Base-by-base conservation (phyloP, 2,329 filamentous ascomycete species). In the Exophiala xenobiotica region DNA sequence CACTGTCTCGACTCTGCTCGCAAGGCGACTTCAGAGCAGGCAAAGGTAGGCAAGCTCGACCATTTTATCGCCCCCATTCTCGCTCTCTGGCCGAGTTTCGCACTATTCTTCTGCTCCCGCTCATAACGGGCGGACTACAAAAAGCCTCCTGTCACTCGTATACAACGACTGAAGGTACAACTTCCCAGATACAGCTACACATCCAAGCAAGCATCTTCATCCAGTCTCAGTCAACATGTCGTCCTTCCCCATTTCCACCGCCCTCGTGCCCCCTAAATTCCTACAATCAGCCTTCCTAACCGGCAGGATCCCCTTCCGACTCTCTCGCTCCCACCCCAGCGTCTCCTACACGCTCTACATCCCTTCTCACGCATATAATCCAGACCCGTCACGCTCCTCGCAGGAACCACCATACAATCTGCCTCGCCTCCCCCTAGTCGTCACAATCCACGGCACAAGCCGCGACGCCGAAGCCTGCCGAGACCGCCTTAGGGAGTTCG, bases 361-460 rank as follows among this genome's bases (percentile, higher is more conserved):
- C 9, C 47, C 47, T 8, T 20, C 39, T 1, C 19, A 26, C 18
- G 38, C 41, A n/a, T 49, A 49, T 11, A 49, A 49, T 19, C 29
- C 47, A 7, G n/a, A 11, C 23, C 26, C 12, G 5, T 12, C 12
- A 5, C 20, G 11, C n/a, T 33, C 24, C 26, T 20, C 19, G 18
- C 18, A 23, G 2, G 22, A 40, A n/a, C 38, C 38, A 24, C 18
- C 22, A 12, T 40, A 40, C 38, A 22, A 6, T 2, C 38, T 40
- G n/a, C 38, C 38, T 7, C 19, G 19, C 11, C 64, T 66, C 42
- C 65, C 64, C 5, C 51, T 68, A 6, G 39, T 68, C 6, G 61
- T 68, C 24, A 51, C 45, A 37, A 46, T 68, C 6, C 66, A 68
- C 54, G 65, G 66, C n/a, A 67, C 63, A 1, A 42, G 62, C 11